A percentile compares a stretch with the other conserved stretches of the same genome.
Conservation (phyloP, 139 green algal genomes). For the Chlamydomonas eustigma region DNA sequence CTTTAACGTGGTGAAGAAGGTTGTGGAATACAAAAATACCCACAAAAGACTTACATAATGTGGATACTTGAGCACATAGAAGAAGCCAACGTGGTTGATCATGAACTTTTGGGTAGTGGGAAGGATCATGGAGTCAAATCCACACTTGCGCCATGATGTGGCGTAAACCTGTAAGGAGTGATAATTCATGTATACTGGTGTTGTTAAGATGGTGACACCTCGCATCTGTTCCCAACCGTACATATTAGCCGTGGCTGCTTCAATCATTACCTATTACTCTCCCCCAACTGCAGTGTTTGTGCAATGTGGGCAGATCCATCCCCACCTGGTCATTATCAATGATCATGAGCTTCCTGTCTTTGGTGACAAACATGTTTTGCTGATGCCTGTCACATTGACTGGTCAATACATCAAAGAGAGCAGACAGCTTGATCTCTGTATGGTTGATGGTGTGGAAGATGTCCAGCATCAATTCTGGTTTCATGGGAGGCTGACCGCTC, state of each 20-base stretch:
- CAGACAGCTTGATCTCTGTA: constrained; percentile 39
- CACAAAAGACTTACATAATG: not conserved
- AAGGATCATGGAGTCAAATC: constrained; percentile 41
- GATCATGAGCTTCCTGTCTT: constrained; percentile 29
- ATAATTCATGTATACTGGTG: no score
- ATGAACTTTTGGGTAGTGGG: constrained; percentile 51
- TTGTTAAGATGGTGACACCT: not conserved
- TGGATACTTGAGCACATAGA: constrained; percentile 49
- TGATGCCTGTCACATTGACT: constrained; percentile 49
- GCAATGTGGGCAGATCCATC: no score
- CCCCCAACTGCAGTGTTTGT: not conserved
- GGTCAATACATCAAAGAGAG: constrained; percentile 48
- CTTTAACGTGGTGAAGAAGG: not conserved
- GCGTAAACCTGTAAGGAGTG: constrained; percentile 35
- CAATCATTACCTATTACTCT: not conserved
- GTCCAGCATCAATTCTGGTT: not conserved
- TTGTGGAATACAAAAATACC: not conserved
- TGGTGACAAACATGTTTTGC: constrained; percentile 49
- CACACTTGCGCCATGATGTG: constrained; percentile 34
- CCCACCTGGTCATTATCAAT: constrained; percentile 56
- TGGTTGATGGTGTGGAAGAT: constrained; percentile 30
- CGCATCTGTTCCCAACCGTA: no score
- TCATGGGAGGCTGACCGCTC: not conserved
- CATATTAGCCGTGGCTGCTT: no score
- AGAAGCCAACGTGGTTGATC: constrained; percentile 48